phyloP scores from a whole-genome alignment of 352 stramenopile species.

The Phytophthora aleatoria region DNA sequence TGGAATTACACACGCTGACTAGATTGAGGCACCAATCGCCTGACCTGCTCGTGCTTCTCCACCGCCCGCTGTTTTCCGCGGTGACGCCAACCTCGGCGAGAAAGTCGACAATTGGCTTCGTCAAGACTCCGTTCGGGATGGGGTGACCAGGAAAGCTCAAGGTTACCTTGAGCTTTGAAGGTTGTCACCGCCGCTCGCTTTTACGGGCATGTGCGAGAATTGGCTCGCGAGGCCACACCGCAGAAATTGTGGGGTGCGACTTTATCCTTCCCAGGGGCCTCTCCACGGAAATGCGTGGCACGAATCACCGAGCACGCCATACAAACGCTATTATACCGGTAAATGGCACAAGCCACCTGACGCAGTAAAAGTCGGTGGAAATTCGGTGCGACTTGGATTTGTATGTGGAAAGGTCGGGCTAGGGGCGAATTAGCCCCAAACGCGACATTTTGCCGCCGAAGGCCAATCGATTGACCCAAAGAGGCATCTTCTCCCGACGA shows the following conservation, averaged over 20 bases:
- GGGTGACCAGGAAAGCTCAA: constrained; percentile 26
- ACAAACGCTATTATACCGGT: neutral
- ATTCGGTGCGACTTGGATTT: constrained; percentile 38
- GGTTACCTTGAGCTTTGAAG: neutral
- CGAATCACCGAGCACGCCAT: neutral
- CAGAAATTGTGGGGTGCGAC: no score
- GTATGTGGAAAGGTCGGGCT: constrained; percentile 23
- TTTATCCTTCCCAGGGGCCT: neutral
- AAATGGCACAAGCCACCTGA: neutral
- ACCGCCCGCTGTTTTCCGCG: constrained; percentile 30
- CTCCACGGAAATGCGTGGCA: neutral
- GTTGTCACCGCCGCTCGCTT: constrained; percentile 20
- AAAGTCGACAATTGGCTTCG: constrained; percentile 28
- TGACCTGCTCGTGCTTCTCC: constrained; percentile 9
- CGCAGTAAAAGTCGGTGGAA: constrained; percentile 18
- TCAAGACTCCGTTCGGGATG: constrained; percentile 29
- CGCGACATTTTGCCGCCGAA: constrained; percentile 22
- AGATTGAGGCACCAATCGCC: constrained; percentile 24
- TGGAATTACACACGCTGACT: constrained; percentile 32
- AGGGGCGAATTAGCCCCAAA: constrained; percentile 17
- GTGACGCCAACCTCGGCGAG: constrained; percentile 9
- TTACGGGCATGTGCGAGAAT: constrained; percentile 29
- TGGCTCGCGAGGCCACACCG: neutral
- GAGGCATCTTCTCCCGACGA: constrained; percentile 33
- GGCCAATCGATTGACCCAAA: constrained; percentile 21